Base-by-base conservation (phyloP, 2,329 filamentous ascomycete genomes). In the Fusarium pseudoanthophilum region DNA sequence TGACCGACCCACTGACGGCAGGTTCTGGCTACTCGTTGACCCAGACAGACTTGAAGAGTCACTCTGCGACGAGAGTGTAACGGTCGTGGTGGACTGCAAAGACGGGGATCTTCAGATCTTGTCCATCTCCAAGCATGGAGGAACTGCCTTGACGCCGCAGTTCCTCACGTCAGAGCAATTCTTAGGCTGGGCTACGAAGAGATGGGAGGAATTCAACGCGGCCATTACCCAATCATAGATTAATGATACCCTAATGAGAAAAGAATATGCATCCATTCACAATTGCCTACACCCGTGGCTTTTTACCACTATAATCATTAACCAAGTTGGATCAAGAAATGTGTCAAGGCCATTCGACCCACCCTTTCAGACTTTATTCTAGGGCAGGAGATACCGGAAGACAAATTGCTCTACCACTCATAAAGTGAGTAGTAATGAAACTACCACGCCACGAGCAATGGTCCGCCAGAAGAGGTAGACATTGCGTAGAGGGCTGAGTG, bases 41-140 rank as follows among this genome's bases (percentile, higher is more conserved):
- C 94, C 94, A 5, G 96, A 99, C 83, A 89, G 91, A 28, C 92
- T 97, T 75, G 96, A 99, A 84, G 96, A 98, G 84, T 89, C 88
- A 14, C 83, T 97, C 48, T 97, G 94, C 79, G 87, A 91, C 69
- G 96, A 99, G 86, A 88, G 83, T n/a, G 85, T 96, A n/a, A 95
- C 92, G 6, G 84, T 97, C 39, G 91, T 96, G 55, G 89, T 97
- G n/a, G 92, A 95, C 79, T 85, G 84, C 67, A 83, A 80, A 18
- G 77, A 79, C n/a, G 87, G 85, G 3, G 83, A 85, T 56, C 87
- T 86, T 7, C 88, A 87, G 76, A 85, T 97, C 24, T 76, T 94
- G 73, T 89, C 88, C 56, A 87, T 98, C 69, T 94, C 96, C 77
- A 98, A 97, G 86, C 90, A 88, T 72, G 96, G 96, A 16, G 96